Evolutionary conservation across 2,329 filamentous ascomycete genomes (phyloP), one percentile per base, ranked within the genome.

Genomic region (Fusarium robinianum): DNA sequence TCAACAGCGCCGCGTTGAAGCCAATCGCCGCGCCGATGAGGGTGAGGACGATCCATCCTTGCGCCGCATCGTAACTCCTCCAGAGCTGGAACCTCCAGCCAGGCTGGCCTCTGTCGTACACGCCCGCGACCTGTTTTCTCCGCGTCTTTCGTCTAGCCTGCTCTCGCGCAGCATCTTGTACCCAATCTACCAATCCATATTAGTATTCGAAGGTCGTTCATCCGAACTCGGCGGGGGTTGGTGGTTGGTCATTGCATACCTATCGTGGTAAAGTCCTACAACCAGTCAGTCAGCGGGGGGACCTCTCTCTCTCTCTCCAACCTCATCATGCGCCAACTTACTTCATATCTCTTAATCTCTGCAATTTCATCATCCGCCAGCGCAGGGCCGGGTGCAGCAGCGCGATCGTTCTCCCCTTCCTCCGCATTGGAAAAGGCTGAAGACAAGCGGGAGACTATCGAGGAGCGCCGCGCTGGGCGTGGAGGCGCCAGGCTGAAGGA

Each of bases 41-140:
- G 15, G 89, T 97, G 42, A 99, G 87, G 34, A 99, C 94, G 46
- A 99, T 91, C 94, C 94, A 99, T 15, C 90, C 92, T 71, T 99
- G 94, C 3, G 90, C 94, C 8, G 94, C 94, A 69, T 97, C 91
- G 68, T 97, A 99, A 19, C 88, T 88, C 66, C 94, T 88, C 72
- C 81, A 83, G 22, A 96, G 70, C 61, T 85, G 88, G 51, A 88
- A 81, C 65, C 88, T 79, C 90, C 91, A 97, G 47, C 86, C 87
- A 40, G 72, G 72, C 50, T 83, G 77, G 21, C 85, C 82, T 22
- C 81, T 77, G 51, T 89, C 84, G 68, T 88, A 87, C 49, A 88
- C 83, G 26, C 85, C 84, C 3, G 81, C 83, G 6, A 85, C 83
- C 60, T 85, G 83, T 66, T 83, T 85, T 61, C 88, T 81, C 57